phyloP scores from a whole-genome alignment of 176 grass and related monocot genomes.

The Zea mays region DNA sequence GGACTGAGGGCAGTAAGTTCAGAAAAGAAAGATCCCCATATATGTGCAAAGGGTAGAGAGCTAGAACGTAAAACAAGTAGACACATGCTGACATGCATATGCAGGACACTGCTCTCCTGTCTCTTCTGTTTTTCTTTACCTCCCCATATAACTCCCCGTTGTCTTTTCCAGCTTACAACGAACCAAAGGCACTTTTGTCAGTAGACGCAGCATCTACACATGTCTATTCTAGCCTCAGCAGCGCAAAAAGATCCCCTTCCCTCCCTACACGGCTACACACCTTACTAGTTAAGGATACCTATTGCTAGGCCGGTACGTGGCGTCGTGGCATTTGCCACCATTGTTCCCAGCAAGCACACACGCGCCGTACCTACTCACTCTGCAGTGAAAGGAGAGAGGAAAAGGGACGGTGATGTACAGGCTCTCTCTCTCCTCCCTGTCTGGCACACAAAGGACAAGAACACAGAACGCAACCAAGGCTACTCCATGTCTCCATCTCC shows the following conservation, averaged over 20 bases:
- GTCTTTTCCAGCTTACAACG: conserved; percentile 54
- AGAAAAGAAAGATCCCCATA: not conserved
- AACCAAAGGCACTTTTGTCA: conserved; percentile 52
- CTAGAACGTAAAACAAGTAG: conserved; percentile 17
- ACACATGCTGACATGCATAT: conserved; percentile 39
- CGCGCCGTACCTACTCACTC: conserved; percentile 40
- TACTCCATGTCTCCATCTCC: not conserved
- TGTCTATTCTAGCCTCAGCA: conserved; percentile 46
- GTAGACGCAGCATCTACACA: conserved; percentile 51
- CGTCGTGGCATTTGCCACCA: conserved; percentile 16
- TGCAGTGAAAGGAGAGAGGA: conserved; percentile 49
- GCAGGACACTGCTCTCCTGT: not conserved
- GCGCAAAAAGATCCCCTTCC: conserved; percentile 43
- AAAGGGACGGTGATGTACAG: conserved; percentile 24
- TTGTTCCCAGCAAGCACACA: conserved; percentile 47
- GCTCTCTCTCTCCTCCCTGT: conserved; percentile 10
- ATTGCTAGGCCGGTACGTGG: conserved; percentile 34
- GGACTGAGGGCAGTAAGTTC: not conserved
- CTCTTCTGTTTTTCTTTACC: not conserved
- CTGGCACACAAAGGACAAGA: conserved; percentile 49
- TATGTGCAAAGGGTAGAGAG: conserved; percentile 2
- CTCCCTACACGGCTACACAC: conserved; percentile 1
- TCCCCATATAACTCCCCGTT: conserved; percentile 32
- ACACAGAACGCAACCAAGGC: conserved; percentile 35
- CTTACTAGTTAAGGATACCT: conserved; percentile 60